Conservation (phyloP, 2,329 filamentous ascomycete genomes). For the Beauveria scarabaeidicola region DNA sequence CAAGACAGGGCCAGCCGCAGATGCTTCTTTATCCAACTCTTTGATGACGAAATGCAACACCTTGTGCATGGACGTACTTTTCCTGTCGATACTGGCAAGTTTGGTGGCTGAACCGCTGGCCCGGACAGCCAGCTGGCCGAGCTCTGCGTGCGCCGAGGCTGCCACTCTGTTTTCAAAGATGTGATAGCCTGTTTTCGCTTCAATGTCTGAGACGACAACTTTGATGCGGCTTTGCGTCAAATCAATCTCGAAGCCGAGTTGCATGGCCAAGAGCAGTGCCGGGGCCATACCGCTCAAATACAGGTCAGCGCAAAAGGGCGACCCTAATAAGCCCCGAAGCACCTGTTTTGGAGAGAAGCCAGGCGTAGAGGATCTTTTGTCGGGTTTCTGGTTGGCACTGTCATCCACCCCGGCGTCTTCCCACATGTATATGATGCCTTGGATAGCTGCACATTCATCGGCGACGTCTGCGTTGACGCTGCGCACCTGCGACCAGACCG, state of each 20-base stretch:
- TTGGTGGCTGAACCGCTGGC: conserved; percentile 28
- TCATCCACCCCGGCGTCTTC: conserved; percentile 20
- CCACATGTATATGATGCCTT: conserved; percentile 22
- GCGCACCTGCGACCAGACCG: conserved; percentile 26
- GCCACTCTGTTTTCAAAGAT: conserved; percentile 23
- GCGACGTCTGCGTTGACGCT: conserved; percentile 4
- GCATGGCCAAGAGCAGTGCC: conserved; percentile 24
- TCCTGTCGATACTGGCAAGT: conserved; percentile 29
- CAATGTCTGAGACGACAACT: conserved; percentile 24
- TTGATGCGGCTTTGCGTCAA: conserved; percentile 25
- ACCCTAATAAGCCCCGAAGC: conserved; percentile 19
- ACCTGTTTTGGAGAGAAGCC: background rate
- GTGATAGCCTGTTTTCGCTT: conserved; percentile 28
- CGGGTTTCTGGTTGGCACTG: background rate
- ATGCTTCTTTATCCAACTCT: conserved; percentile 5
- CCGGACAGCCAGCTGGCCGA: conserved; percentile 24
- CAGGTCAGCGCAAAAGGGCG: conserved; percentile 21
- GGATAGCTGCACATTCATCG: conserved; percentile 16
- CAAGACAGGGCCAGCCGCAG: background rate
- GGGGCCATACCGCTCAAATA: conserved; percentile 27
- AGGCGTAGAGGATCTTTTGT: background rate
- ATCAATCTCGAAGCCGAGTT: conserved; percentile 27
- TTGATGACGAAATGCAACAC: conserved; percentile 24
- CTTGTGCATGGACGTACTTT: conserved; percentile 26
- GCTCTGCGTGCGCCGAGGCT: conserved; percentile 20